These are phyloP conservation scores for Leptoxyphium fumago DNA, from an alignment of 2,329 filamentous ascomycete genomes.

Conservation along the genomic window DNA sequence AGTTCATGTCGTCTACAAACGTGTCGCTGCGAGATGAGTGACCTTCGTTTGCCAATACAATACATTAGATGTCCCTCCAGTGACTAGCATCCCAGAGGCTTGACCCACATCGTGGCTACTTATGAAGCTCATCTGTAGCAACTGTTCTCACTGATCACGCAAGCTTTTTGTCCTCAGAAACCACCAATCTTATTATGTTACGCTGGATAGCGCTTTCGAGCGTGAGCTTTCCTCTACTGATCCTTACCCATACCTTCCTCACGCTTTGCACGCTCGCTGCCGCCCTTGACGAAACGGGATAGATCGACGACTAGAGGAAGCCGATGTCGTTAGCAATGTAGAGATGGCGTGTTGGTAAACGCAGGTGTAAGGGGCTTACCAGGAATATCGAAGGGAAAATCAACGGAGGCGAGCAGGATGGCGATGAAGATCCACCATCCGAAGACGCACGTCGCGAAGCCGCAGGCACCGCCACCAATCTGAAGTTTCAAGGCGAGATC, in stretches of 20 bases:
- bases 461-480: constrained; percentile 32
- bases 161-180: too few species aligned
- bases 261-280: constrained; percentile 18
- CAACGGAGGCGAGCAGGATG: constrained; percentile 38
- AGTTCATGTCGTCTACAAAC: too few species aligned
- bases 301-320: constrained; percentile 27
- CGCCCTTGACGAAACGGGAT: constrained; percentile 30
- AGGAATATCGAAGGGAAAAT: constrained; percentile 38
- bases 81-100: too few species aligned
- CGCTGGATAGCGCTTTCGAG: too few species aligned
- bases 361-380: constrained; percentile 12
- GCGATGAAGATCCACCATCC: constrained; percentile 42
- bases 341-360: neutral
- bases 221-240: too few species aligned
- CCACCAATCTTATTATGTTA: too few species aligned
- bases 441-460: constrained; percentile 32
- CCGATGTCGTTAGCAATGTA: constrained; percentile 1
- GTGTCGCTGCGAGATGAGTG: too few species aligned
- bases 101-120: too few species aligned
- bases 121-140: too few species aligned
- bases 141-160: too few species aligned
- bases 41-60: too few species aligned
- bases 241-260: constrained; percentile 6
- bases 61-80: too few species aligned
- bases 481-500: constrained; percentile 16